Conservation (phyloP, 108 stramenopile genomes). For the Aurantiochytrium sp. region DNA sequence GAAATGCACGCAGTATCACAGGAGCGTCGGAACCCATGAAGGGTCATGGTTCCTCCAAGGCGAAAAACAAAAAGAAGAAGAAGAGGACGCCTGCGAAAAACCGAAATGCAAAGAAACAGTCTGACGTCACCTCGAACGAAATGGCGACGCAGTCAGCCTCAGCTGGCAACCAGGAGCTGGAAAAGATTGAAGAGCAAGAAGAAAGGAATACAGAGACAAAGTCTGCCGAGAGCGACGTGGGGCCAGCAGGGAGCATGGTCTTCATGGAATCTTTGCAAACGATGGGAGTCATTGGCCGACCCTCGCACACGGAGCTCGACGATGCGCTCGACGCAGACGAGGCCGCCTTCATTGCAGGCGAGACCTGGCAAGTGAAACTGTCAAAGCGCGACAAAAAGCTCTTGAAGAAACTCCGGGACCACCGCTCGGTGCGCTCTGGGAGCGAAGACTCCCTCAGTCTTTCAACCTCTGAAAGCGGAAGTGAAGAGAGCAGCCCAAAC, state of each 20-base stretch:
- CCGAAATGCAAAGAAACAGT: too few species aligned
- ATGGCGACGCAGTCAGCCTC: background rate
- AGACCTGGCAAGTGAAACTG: background rate
- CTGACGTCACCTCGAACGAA: too few species aligned
- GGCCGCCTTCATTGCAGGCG: background rate
- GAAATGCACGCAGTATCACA: too few species aligned
- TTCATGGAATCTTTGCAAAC: background rate
- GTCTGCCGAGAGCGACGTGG: background rate
- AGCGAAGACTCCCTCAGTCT: background rate
- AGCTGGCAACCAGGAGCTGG: background rate
- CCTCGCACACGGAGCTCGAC: background rate
- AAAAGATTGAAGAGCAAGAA: background rate
- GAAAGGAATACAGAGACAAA: too few species aligned
- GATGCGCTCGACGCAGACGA: background rate
- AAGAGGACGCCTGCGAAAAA: background rate
- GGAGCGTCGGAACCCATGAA: background rate
- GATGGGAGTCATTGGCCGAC: background rate
- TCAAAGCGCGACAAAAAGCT: background rate
- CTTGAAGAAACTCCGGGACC: background rate
- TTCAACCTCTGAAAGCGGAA: background rate
- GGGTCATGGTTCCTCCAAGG: background rate
- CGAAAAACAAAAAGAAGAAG: background rate
- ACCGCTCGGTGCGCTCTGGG: background rate
- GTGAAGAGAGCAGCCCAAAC: background rate
- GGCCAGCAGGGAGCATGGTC: background rate